Evolutionary conservation across 1,139 yeast genomes (phyloP), one percentile per base, ranked within the genome.

Genomic region (Protomyces arabidopsidicola): DNA sequence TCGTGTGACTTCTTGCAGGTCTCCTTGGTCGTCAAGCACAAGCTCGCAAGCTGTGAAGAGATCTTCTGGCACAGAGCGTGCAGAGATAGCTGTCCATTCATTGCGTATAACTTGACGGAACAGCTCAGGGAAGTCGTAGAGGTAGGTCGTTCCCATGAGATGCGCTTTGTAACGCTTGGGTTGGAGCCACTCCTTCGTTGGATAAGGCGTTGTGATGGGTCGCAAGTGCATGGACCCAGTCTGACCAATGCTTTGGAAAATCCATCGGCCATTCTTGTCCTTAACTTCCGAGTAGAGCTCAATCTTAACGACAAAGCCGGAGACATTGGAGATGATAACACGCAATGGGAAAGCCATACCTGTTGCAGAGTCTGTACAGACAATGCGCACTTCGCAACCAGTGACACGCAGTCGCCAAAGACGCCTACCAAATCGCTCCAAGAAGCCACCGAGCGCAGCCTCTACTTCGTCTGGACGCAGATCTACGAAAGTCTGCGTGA

Each of bases 141-240:
- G 97, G 74, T 90, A 93, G 27, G 98, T 91, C 18, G 98, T 93
- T 69, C 98, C 98, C 93, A 93, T 88, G 73, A 90, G 83, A 78
- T 93, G 98, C 57, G 98, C 98, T 80, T 88, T 89, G 81, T 95
- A 95, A 79, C 98, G 90, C 78, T 93, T 93, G 72, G 98, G 97
- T 80, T 93, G 98, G 73, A 93, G 82, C 78, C 96, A 91, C 78
- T 93, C 98, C 81, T 93, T 93, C 51, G 95, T 96, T 65, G 98
- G 95, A 75, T 93, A 95, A 64, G 98, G 97, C 63, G 97, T 88
- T 56, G 93, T 88, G 72, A 93, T 90, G 62, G 97, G 87, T 78
- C 98, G 86, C 79, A 93, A 82, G 75, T 93, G 98, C 98, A 93
- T 93, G 35, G 95, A 84, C 42, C 98, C 98, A 64, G 97, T 82